Evolutionary conservation across 2,329 filamentous ascomycete genomes (phyloP).

Genomic region (Elsinoe ampelina): DNA sequence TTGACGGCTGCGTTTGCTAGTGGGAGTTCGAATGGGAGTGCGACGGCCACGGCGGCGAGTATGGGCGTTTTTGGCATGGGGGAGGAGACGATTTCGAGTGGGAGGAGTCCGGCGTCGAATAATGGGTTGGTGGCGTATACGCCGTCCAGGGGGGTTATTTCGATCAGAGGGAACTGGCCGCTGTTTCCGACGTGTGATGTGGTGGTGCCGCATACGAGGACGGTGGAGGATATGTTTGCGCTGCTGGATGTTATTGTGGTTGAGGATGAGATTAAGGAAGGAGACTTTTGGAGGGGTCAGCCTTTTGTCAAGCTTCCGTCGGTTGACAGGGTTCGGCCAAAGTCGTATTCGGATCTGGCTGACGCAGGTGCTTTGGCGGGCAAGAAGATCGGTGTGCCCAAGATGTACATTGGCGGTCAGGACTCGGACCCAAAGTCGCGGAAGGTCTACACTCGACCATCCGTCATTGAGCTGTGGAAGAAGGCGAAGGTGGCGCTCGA

Average conservation of each 20-base stretch:
- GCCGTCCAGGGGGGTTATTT: constrained; percentile 44
- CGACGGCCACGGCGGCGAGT: constrained; percentile 40
- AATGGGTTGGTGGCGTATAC: constrained; percentile 49
- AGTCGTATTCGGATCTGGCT: constrained; percentile 29
- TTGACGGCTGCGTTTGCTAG: constrained; percentile 48
- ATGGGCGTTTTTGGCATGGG: constrained; percentile 47
- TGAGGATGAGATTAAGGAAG: constrained; percentile 32
- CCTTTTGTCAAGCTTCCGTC: constrained; percentile 35
- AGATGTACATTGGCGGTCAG: constrained; percentile 42
- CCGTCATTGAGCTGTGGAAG: constrained; percentile 32
- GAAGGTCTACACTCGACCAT: constrained; percentile 28
- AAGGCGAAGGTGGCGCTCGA: constrained; percentile 31
- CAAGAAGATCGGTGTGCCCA: constrained; percentile 41
- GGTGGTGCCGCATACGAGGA: constrained; percentile 44
- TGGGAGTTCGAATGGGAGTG: constrained; percentile 50
- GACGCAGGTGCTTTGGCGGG: constrained; percentile 29
- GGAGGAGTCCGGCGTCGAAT: constrained; percentile 48
- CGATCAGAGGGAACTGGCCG: constrained; percentile 46
- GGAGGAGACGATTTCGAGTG: constrained; percentile 48
- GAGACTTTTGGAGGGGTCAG: constrained; percentile 50
- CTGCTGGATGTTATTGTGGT: constrained; percentile 41
- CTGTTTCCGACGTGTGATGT: constrained; percentile 50
- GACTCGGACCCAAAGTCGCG: constrained; percentile 23
- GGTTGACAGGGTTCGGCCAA: constrained; percentile 23
- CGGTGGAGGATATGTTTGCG: constrained; percentile 41